Percentiles rank a stretch among this genome's conserved stretches.
phyloP scores from a whole-genome alignment of 768 basidiomycete species.

The Cystobasidium onofrii region DNA sequence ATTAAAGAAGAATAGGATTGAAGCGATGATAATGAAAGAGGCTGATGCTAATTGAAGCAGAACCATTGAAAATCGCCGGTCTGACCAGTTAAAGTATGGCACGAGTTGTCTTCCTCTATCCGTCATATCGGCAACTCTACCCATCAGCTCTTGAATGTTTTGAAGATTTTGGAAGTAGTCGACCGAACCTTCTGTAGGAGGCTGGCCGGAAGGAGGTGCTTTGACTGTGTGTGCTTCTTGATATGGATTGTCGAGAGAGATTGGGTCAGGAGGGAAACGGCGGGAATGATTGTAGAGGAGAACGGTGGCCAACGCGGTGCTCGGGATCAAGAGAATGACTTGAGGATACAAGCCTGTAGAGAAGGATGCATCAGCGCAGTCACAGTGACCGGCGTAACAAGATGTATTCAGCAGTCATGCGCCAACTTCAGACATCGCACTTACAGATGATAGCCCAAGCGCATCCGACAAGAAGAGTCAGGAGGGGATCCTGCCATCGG shows the following conservation, averaged over 20 bases:
- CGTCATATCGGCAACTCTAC: constrained; percentile 36
- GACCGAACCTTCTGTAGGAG: constrained; percentile 31
- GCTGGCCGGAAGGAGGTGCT: constrained; percentile 3
- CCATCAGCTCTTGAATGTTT: constrained; percentile 43
- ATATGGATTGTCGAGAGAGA: constrained; percentile 25
- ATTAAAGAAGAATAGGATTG: constrained; percentile 33
- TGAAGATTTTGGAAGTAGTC: constrained; percentile 32
- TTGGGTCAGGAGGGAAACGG: constrained; percentile 1
- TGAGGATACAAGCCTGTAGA: constrained; percentile 22
- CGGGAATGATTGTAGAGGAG: constrained; percentile 27
- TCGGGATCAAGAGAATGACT: constrained; percentile 19
- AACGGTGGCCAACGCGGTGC: neutral
- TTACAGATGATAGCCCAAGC: constrained; percentile 37
- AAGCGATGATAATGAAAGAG: constrained; percentile 27
- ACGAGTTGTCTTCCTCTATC: constrained; percentile 37
- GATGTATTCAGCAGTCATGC: neutral
- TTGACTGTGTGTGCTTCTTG: neutral
- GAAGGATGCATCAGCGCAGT: neutral
- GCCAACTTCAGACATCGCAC: neutral
- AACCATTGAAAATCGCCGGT: constrained; percentile 31
- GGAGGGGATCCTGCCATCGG: constrained; percentile 38
- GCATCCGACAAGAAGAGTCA: constrained; percentile 39
- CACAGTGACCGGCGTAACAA: neutral
- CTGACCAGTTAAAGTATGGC: constrained; percentile 40
- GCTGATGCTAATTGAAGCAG: constrained; percentile 36